Base-by-base conservation (phyloP, 2,329 filamentous ascomycete species). In the Dichotomopilus funicola region DNA sequence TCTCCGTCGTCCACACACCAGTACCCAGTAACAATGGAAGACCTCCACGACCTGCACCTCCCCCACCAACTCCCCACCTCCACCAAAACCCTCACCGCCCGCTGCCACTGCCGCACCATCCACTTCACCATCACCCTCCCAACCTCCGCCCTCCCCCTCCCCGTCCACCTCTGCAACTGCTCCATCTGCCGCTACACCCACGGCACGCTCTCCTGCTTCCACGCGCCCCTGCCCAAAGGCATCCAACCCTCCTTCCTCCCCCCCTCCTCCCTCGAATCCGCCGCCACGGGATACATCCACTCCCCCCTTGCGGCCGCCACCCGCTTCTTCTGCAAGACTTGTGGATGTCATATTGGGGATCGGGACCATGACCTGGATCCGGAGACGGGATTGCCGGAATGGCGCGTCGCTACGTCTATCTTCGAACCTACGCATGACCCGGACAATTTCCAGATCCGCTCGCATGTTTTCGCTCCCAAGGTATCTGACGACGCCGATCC, bases 131-230 rank as follows among this genome's bases (percentile, higher is more conserved):
- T 78, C 55, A 69, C 72, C 4, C 57, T 78, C 0, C 71, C 72
- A 0, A 60, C 59, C 3, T 63, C 69, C 0, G 60, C 63, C 1
- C 70, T 78, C 0, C 76, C 75, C 0, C 66, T 78, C 5, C 64
- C 66, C 10, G 67, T 69, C 11, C 71, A 76, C 56, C 65, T 78
- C 51, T 78, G 76, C 61, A 71, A 75, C 57, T 78, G 76, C 65
- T 72, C 70, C 59, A 61, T 73, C 35, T 78, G 76, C 51, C 73
- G 75, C 38, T 70, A 71, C 54, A 67, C 67, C 2, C 70, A 73
- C 40, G 75, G 76, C 13, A 69, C 70, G 0, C 68, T 75, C 45
- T 70, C 70, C 60, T 66, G 69, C 58, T 75, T 78, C 58, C 75
- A 77, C 63, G 63, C 72, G 1, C 42, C 59, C 0, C 62, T 78